A percentile compares a stretch with the other conserved stretches of the same genome.
Conservation (phyloP, 208 protist species). For the Crithidia brevicula region DNA sequence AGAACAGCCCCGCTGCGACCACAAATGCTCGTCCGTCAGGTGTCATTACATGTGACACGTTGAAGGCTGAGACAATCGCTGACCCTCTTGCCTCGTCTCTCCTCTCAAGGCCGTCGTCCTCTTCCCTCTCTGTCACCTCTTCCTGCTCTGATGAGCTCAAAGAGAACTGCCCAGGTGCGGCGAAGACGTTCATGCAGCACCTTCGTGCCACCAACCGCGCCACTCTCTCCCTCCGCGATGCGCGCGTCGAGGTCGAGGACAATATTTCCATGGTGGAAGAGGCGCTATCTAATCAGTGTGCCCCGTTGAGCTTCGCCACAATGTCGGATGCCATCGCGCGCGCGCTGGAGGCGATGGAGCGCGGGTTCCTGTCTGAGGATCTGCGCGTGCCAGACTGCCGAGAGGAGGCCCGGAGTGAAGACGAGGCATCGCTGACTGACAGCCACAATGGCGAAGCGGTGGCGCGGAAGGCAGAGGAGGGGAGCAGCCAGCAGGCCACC, state of each 20-base stretch:
- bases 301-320: conserved; percentile 59
- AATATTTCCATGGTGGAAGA: conserved; percentile 55
- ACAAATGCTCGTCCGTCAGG: too few species aligned
- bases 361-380: conserved; percentile 47
- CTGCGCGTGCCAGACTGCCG: conserved; percentile 49
- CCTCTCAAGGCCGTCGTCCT: not conserved
- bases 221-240: conserved; percentile 33
- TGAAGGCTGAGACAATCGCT: too few species aligned
- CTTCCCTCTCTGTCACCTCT: not conserved
- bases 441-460: not conserved
- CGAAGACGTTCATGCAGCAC: conserved; percentile 14
- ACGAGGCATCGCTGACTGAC: not conserved
- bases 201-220: conserved; percentile 18
- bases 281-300: conserved; percentile 48
- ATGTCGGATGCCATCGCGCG: conserved; percentile 54
- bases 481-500: too few species aligned
- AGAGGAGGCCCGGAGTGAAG: not conserved
- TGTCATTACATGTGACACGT: too few species aligned
- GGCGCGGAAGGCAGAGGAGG: too few species aligned
- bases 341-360: conserved; percentile 61
- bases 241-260: conserved; percentile 56
- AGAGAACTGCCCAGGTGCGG: conserved; percentile 13
- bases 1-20: too few species aligned
- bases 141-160: conserved; percentile 10
- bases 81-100: too few species aligned